Evolutionary conservation across 352 stramenopile species (phyloP).

Genomic region (Globisporangium yorkense): DNA sequence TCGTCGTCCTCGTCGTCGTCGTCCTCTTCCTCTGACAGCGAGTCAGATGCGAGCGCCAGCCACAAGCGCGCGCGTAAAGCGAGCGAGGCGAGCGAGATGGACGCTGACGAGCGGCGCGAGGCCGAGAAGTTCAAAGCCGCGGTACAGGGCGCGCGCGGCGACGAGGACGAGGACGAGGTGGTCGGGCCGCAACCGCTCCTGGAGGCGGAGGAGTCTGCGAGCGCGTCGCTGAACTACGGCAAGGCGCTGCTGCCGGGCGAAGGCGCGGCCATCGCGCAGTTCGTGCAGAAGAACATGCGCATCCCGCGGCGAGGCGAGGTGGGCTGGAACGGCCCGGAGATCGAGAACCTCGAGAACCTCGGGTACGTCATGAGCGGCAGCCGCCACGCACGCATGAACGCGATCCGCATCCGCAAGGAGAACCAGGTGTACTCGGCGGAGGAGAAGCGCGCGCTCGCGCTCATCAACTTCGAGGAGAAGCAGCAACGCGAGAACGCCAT

Average conservation of each 20-base stretch:
- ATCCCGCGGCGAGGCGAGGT: conserved; percentile 98
- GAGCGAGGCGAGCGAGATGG: conserved; percentile 21
- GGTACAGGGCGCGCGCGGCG: conserved; percentile 58
- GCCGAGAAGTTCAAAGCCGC: conserved; percentile 85
- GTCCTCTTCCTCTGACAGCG: conserved; percentile 7
- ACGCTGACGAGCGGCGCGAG: conserved; percentile 70
- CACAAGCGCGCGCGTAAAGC: conserved; percentile 13
- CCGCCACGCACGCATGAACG: conserved; percentile 98
- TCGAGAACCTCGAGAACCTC: conserved; percentile 93
- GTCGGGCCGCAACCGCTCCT: conserved; percentile 80
- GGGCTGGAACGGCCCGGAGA: conserved; percentile 94
- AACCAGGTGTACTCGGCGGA: conserved; percentile 99
- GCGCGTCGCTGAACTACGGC: conserved; percentile 82
- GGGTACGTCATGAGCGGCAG: conserved; percentile 98
- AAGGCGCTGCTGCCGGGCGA: conserved; percentile 92
- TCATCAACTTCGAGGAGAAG: conserved; percentile 99
- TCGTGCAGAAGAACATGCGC: conserved; percentile 98
- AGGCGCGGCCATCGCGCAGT: conserved; percentile 94
- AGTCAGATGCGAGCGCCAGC: conserved; percentile 17
- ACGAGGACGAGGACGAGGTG: conserved; percentile 80
- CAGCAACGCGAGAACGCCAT: conserved; percentile 97
- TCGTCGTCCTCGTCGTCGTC: background rate
- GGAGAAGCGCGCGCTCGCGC: conserved; percentile 95
- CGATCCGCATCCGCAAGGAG: conserved; percentile 98
- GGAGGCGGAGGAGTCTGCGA: conserved; percentile 40